phyloP scores from a whole-genome alignment of 2,329 filamentous ascomycete species.

The Grosmannia huntii region DNA sequence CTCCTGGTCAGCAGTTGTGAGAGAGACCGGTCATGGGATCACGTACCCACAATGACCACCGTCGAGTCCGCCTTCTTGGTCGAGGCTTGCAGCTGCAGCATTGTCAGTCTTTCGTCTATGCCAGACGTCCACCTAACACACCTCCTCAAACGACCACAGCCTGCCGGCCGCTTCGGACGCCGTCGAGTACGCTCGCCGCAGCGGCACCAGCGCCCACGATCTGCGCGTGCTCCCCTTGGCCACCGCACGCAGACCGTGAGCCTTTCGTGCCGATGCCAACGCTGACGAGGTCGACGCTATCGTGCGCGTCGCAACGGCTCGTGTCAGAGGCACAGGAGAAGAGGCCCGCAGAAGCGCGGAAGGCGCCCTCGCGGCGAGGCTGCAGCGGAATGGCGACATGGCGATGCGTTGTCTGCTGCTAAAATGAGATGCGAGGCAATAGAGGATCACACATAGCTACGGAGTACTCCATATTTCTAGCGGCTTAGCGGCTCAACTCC shows the following conservation, averaged over 20 bases:
- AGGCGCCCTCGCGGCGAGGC: background rate
- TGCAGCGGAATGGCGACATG: background rate
- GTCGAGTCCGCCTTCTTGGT: conserved; percentile 18
- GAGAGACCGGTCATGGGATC: too few species aligned
- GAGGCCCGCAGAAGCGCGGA: background rate
- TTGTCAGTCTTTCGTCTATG: background rate
- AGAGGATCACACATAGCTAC: background rate
- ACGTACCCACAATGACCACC: conserved; percentile 34
- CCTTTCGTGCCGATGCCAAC: too few species aligned
- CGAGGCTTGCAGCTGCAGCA: conserved; percentile 28
- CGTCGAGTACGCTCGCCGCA: conserved; percentile 17
- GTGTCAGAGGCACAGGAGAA: background rate
- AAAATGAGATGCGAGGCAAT: too few species aligned
- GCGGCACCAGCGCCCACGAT: too few species aligned
- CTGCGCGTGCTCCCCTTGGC: too few species aligned
- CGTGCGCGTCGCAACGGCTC: background rate
- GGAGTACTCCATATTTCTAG: too few species aligned
- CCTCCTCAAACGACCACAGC: conserved; percentile 35
- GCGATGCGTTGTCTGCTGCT: background rate
- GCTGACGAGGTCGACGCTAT: background rate
- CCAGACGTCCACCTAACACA: conserved; percentile 12
- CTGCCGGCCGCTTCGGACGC: conserved; percentile 19
- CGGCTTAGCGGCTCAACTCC: background rate
- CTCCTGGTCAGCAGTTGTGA: background rate
- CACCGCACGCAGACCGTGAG: background rate